Percentiles rank a stretch among this genome's conserved stretches.
Conservation (phyloP, 1,284 basidiomycete genomes). For the Apiotrichum mycotoxinovorans region DNA sequence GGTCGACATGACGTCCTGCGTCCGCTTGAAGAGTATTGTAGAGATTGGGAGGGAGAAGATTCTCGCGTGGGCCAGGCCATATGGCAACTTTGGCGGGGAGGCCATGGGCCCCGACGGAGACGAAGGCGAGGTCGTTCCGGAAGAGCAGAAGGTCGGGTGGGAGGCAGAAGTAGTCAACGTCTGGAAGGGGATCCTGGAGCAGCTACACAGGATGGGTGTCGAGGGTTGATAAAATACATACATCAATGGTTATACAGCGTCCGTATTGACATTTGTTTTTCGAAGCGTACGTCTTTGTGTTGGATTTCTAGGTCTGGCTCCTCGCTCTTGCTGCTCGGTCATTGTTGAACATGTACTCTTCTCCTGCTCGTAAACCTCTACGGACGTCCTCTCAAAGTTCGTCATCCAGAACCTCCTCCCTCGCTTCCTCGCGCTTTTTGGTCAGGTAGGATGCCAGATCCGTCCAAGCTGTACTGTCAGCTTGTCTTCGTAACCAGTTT, state of each 20-base stretch:
- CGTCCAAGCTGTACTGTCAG: conserved; percentile 25
- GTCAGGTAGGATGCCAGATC: conserved; percentile 27
- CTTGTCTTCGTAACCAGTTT: neutral
- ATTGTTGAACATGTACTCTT: too few relatives aligned
- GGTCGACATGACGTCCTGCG: conserved; percentile 29
- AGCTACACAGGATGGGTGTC: conserved; percentile 9
- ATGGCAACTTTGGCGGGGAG: conserved; percentile 32
- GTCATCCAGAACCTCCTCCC: conserved; percentile 5
- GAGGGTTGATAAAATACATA: conserved; percentile 9
- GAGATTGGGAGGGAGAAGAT: conserved; percentile 24
- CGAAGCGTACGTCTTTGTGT: neutral
- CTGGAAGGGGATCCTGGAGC: conserved; percentile 23
- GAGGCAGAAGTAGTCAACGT: conserved; percentile 21
- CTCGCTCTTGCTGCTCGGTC: too few relatives aligned
- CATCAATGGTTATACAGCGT: conserved; percentile 1
- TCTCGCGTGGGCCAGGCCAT: conserved; percentile 35
- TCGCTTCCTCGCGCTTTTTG: conserved; percentile 18
- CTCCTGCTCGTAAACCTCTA: too few relatives aligned
- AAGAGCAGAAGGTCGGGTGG: conserved; percentile 14
- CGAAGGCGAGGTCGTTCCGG: conserved; percentile 7
- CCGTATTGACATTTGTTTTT: neutral
- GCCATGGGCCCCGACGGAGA: conserved; percentile 12
- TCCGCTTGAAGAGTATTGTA: conserved; percentile 31
- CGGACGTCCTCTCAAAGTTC: neutral
- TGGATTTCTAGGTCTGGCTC: neutral